Evolutionary conservation across 345 rosid species (phyloP), one percentile per base, ranked within the genome.

Genomic region (Eutrema heterophyllum): DNA sequence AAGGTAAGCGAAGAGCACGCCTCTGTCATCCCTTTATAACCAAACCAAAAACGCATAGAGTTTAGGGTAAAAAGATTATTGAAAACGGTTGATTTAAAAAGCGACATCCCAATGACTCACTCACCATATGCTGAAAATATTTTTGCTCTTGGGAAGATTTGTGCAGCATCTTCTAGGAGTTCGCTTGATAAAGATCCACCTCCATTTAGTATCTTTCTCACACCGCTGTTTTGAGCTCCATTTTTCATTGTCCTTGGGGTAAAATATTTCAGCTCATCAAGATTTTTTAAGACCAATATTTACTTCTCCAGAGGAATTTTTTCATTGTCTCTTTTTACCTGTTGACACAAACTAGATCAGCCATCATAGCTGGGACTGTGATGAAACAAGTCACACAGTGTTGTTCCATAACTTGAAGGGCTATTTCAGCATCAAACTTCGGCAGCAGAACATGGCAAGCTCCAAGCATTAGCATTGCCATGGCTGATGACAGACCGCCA

Each of bases 401-500:
- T 48, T 51, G 79, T 76, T 84, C 87, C 67, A 89, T 81, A 76
- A 68, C 80, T 57, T 87, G 83, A 51, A 89, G 68, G 36, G 88
- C 93, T 46, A 70, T 49, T 58, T 66, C 41, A 26, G 93, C 88
- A 43, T 88, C 89, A 70, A 91, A 94, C 84, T 89, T 94, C 4
- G 96, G 92, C 15, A 84, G 71, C 46, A 94, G 81, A 75, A 89
- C 80, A 78, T 91, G 97, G 63, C 82, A 80, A 76, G 90, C 96
- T 43, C 95, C 98, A 8, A 86, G 85, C 96, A 91, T 91, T 76
- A 91, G 80, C 95, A 94, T 91, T 52, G 96, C 84, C 84, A 89
- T 74, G 21, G 90, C 98, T 29, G 95, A 91, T 18, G 96, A 94
- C 49, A 94, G 71, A 78, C 93, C 97, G 7, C 95, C 98, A 14